Base-by-base conservation (phyloP, 2,329 filamentous ascomycete species). In the Xylariaceae sp. region DNA sequence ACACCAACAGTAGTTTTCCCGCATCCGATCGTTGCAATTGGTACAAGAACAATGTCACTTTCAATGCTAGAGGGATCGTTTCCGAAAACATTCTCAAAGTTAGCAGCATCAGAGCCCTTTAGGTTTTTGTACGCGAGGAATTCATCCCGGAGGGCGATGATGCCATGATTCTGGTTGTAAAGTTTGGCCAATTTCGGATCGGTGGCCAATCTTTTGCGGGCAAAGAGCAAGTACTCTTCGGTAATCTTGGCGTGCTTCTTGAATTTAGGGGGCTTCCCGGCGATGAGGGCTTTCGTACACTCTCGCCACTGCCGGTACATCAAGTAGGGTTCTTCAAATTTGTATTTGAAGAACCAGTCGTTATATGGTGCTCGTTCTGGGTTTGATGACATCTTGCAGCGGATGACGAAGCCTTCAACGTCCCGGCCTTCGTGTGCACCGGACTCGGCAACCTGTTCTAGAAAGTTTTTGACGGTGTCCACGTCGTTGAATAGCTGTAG, bases 291-390 rank as follows among this genome's bases (percentile, higher is more conserved):
- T 72, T 96, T 97, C 35, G 94, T 99, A 70, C 90, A 96, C 75
- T 99, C 94, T 58, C 94, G 87, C 94, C 94, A 99, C 75, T 99
- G 94, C 20, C 94, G 86, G 74, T 97, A 99, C 91, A 99, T 95
- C 56, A 99, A 77, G 70, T 99, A 99, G 0, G 94, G 94, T 75
- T 99, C 94, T 68, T 99, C 94, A 56, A 99, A 99, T 76, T 99
- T 99, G 83, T 92, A 99, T 74, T 99, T 99, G 86, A 99, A 99
- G 74, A 99, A 99, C 94, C 94, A 99, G 71, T 99, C 92, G n/a
- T 83, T 76, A 70, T 86, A 94, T 0, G 83, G 81, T 2, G 71
- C 72, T 11, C 71, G 69, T 1, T 73, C 75, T 0, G 77, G 76
- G 23, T 84, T 73, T n/a, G 73, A 67, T 13, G 80, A 76, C 77